phyloP scores from a whole-genome alignment of 306 rosid species.

The Vigna mungo region DNA sequence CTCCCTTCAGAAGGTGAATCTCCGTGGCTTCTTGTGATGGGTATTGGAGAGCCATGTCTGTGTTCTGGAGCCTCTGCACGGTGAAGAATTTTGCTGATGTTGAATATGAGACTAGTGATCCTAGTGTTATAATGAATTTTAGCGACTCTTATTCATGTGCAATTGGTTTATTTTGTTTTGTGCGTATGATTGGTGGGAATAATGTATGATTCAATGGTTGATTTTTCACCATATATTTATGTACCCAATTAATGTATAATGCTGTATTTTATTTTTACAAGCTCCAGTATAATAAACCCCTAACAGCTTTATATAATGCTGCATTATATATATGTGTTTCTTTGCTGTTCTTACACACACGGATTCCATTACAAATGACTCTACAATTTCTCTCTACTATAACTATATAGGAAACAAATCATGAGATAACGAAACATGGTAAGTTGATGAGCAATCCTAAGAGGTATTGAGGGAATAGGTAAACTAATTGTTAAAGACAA shows the following conservation, averaged over 20 bases:
- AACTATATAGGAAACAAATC: not conserved
- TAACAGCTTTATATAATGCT: not conserved
- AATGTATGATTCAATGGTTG: not conserved
- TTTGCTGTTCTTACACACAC: too few species aligned
- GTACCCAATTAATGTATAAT: slow-evolving; percentile 24
- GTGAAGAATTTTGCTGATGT: slow-evolving; percentile 58
- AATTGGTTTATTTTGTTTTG: slow-evolving; percentile 43
- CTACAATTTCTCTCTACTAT: not conserved
- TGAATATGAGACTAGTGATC: slow-evolving; percentile 50
- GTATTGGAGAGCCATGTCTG: slow-evolving; percentile 59
- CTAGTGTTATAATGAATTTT: slow-evolving; percentile 44
- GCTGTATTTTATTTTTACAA: slow-evolving; percentile 38
- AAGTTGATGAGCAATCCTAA: not conserved
- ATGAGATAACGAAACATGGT: not conserved
- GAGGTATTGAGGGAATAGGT: not conserved
- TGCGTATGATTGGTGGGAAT: slow-evolving; percentile 9
- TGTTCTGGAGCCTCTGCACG: slow-evolving; percentile 48
- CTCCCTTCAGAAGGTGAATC: slow-evolving; percentile 66
- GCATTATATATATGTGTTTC: too few species aligned
- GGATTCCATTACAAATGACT: too few species aligned
- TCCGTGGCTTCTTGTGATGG: slow-evolving; percentile 50
- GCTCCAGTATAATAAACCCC: not conserved
- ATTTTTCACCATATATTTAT: not conserved
- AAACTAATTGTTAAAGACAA: not conserved
- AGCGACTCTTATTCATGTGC: slow-evolving; percentile 38